phyloP scores from a whole-genome alignment of 2,329 filamentous ascomycete genomes.

The Grosmannia serpens region DNA sequence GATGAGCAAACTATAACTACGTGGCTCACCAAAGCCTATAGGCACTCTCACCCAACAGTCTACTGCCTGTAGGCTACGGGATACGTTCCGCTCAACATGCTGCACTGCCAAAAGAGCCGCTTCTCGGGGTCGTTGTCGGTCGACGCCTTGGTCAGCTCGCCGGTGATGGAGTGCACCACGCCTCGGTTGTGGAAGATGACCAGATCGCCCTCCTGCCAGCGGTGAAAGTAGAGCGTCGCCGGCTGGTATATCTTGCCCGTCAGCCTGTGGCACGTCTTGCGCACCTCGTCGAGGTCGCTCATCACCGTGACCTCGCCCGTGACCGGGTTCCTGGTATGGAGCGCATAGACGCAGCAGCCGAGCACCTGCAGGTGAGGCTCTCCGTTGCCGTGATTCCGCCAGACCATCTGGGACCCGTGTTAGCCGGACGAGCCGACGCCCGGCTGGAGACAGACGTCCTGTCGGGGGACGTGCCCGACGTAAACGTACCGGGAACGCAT shows the following conservation, averaged over 20 bases:
- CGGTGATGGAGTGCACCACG: slow-evolving; percentile 5
- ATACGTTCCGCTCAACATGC: no score
- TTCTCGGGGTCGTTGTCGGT: no score
- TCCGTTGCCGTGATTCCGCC: no score
- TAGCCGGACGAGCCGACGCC: no score
- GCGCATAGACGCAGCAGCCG: slow-evolving; percentile 3
- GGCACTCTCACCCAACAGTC: no score
- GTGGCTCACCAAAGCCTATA: no score
- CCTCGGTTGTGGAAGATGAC: slow-evolving; percentile 4
- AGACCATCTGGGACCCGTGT: slow-evolving; percentile 5
- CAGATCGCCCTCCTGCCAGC: neutral
- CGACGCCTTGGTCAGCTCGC: no score
- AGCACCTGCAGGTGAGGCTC: slow-evolving; percentile 2
- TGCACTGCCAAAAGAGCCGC: no score
- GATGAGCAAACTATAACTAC: no score
- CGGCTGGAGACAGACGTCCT: no score
- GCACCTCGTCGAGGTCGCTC: neutral
- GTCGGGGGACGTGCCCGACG: neutral
- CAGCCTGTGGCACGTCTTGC: neutral
- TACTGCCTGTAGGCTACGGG: no score
- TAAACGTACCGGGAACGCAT: neutral
- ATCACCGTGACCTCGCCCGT: neutral
- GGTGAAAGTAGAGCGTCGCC: slow-evolving; percentile 2
- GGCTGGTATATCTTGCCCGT: neutral
- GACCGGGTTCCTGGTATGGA: slow-evolving; percentile 1